Evolutionary conservation across 2,329 filamentous ascomycete species (phyloP).

Genomic region (Neophaeococcomyces mojaviensis): DNA sequence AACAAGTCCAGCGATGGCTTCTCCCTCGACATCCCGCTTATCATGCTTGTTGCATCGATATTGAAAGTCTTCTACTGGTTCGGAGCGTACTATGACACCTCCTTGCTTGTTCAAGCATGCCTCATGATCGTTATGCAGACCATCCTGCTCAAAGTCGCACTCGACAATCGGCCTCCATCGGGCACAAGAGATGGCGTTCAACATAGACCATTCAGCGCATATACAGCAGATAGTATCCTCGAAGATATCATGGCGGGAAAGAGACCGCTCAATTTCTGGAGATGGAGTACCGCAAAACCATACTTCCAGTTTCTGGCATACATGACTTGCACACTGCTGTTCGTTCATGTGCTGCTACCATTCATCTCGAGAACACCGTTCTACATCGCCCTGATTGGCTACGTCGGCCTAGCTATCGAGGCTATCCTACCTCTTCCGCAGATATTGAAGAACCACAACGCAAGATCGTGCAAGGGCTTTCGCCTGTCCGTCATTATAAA

Average conservation of each 20-base stretch:
- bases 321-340: conserved; percentile 41
- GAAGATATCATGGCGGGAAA: conserved; percentile 23
- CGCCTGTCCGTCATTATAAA: conserved; percentile 40
- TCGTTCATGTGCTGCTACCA: conserved; percentile 48
- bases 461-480: conserved; percentile 43
- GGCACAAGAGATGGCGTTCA: conserved; percentile 32
- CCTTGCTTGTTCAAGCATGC: conserved; percentile 52
- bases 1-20: conserved; percentile 55
- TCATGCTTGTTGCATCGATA: conserved; percentile 59
- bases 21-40: conserved; percentile 59
- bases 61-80: conserved; percentile 63
- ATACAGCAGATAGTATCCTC: conserved; percentile 17
- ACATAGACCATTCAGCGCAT: conserved; percentile 34
- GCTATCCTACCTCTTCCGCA: conserved; percentile 42
- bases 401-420: conserved; percentile 40
- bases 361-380: conserved; percentile 35
- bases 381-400: conserved; percentile 40
- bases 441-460: conserved; percentile 40
- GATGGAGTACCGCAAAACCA: conserved; percentile 50
- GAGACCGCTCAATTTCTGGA: conserved; percentile 57
- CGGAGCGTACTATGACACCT: conserved; percentile 51
- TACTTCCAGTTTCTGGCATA: conserved; percentile 52
- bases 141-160: conserved; percentile 53
- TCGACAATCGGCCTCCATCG: conserved; percentile 46
- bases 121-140: conserved; percentile 55